phyloP scores from a whole-genome alignment of 768 basidiomycete species.

The Agrocybe pediades region DNA sequence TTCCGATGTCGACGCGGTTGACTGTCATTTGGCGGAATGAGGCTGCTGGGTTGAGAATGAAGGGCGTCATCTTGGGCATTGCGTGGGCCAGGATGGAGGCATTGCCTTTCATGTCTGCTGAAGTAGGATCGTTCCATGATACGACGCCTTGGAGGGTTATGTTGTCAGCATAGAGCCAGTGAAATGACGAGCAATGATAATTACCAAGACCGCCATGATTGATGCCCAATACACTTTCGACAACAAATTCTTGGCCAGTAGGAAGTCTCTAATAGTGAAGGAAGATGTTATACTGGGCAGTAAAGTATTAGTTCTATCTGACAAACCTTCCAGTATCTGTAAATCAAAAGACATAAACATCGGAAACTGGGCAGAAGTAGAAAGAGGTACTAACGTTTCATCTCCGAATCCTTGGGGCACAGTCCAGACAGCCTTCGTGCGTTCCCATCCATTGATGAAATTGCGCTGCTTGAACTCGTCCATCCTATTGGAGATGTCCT shows the following conservation, averaged over 20 bases:
- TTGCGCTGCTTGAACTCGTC: conserved; percentile 63
- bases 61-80: conserved; percentile 45
- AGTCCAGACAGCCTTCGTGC: conserved; percentile 73
- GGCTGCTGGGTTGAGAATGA: conserved; percentile 44
- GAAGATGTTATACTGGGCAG: not conserved
- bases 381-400: conserved; percentile 39
- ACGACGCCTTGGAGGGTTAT: conserved; percentile 36
- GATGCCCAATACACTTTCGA: conserved; percentile 65
- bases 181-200: not conserved
- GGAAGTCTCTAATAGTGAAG: conserved; percentile 43
- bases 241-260: conserved; percentile 69
- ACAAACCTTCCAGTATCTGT: conserved; percentile 52
- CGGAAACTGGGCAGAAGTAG: not conserved
- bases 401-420: conserved; percentile 81
- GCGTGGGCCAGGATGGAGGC: conserved; percentile 50
- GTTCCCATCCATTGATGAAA: conserved; percentile 66
- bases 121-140: conserved; percentile 57
- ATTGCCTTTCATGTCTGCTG: conserved; percentile 51
- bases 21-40: conserved; percentile 41
- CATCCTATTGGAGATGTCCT: conserved; percentile 69
- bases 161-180: not conserved
- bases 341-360: not conserved
- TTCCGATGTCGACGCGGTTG: conserved; percentile 47
- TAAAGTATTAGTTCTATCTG: too few relatives aligned
- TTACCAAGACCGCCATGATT: conserved; percentile 57